Evolutionary conservation across 2,329 filamentous ascomycete genomes (phyloP).

Genomic region (Alternaria hordeiaustralica): DNA sequence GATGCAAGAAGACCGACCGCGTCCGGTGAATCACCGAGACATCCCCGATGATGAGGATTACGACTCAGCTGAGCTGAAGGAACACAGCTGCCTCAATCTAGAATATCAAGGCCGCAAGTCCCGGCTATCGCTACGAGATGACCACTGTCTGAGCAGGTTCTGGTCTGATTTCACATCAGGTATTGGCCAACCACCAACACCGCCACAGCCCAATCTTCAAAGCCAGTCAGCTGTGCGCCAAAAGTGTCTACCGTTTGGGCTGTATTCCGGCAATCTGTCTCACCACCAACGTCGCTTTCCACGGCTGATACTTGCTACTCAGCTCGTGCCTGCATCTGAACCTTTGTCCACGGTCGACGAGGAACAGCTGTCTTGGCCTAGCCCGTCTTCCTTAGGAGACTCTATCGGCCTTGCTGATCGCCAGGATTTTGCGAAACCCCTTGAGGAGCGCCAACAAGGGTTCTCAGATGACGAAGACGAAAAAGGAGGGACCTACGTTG

Average conservation of each 20-base stretch:
- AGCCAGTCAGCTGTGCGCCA: not conserved
- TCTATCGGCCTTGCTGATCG: slow-evolving; percentile 4
- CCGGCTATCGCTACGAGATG: not conserved
- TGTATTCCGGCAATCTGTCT: not conserved
- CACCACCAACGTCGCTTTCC: not conserved
- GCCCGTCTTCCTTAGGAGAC: not conserved
- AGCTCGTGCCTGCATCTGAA: not conserved
- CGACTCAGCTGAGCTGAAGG: not conserved
- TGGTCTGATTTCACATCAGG: not conserved
- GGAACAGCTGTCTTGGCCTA: not conserved
- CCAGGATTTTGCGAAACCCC: not conserved
- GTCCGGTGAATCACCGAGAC: not conserved
- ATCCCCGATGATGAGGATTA: not conserved
- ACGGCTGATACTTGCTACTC: not conserved
- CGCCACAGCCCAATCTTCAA: not conserved
- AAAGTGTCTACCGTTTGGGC: not conserved
- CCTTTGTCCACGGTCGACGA: not conserved
- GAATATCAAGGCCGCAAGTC: not conserved
- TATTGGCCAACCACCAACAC: not conserved
- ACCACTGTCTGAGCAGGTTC: not conserved
- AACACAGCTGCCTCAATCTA: not conserved
- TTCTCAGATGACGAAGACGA: slow-evolving; percentile 6
- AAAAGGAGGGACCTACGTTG: not conserved
- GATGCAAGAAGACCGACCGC: not conserved
- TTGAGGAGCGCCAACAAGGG: not conserved